A percentile compares a stretch with the other conserved stretches of the same genome.
phyloP scores from a whole-genome alignment of 2,329 filamentous ascomycete genomes.

The Aspergillus tubingensis region DNA sequence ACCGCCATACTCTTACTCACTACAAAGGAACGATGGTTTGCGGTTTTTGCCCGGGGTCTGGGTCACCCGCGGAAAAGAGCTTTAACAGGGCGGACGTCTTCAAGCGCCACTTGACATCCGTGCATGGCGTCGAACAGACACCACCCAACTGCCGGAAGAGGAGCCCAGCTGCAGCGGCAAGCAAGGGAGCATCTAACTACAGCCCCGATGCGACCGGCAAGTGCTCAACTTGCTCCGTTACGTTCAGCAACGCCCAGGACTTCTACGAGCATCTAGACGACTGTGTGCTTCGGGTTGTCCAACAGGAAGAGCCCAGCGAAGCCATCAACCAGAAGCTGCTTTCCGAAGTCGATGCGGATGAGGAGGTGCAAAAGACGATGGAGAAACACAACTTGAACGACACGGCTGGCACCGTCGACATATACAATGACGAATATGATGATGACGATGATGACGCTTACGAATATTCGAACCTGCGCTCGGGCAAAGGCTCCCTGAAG shows the following conservation, averaged over 20 bases:
- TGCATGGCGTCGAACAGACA: slow-evolving; percentile 90
- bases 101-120: slow-evolving; percentile 87
- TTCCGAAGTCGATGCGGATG: slow-evolving; percentile 61
- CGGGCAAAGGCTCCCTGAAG: slow-evolving; percentile 52
- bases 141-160: slow-evolving; percentile 89
- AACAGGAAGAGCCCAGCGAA: slow-evolving; percentile 59
- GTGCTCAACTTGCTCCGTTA: slow-evolving; percentile 87
- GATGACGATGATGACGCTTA: slow-evolving; percentile 60
- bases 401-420: slow-evolving; percentile 54
- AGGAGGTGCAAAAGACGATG: slow-evolving; percentile 59
- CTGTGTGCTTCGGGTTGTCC: slow-evolving; percentile 65
- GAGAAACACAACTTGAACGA: slow-evolving; percentile 58
- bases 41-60: slow-evolving; percentile 87
- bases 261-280: slow-evolving; percentile 94
- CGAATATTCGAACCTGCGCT: slow-evolving; percentile 43
- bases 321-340: slow-evolving; percentile 59
- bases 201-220: slow-evolving; percentile 77
- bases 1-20: slow-evolving; percentile 88
- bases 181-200: slow-evolving; percentile 70
- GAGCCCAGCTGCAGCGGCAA: slow-evolving; percentile 46
- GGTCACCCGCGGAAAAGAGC: slow-evolving; percentile 86
- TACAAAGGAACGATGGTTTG: slow-evolving; percentile 98
- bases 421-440: slow-evolving; percentile 52
- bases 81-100: slow-evolving; percentile 96
- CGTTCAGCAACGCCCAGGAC: slow-evolving; percentile 84